These are phyloP conservation scores for Magnusiomyces suaveolens DNA, from an alignment of 1,139 yeast species.

Conservation along the genomic window DNA sequence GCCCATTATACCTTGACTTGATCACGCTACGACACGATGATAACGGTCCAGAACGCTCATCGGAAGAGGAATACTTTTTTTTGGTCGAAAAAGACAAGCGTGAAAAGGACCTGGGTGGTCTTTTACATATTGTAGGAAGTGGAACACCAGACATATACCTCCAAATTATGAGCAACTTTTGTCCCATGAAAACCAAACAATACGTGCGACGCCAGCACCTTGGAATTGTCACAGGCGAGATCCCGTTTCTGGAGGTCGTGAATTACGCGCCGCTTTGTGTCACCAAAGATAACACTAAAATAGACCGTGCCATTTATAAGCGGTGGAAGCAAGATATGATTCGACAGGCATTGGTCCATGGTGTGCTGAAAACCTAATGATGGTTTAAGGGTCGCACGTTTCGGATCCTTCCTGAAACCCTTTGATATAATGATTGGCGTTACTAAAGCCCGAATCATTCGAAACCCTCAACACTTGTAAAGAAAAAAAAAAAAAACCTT, in stretches of 20 bases:
- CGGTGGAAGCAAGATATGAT: constrained; percentile 14
- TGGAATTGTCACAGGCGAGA: constrained; percentile 9
- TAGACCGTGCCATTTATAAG: constrained; percentile 11
- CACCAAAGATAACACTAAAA: constrained; percentile 8
- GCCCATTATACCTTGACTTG: neutral
- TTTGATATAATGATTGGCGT: no score
- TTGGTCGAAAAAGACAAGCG: constrained; percentile 9
- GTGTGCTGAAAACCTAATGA: constrained; percentile 4
- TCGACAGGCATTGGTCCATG: constrained; percentile 3
- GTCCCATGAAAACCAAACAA: constrained; percentile 6
- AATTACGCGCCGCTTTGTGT: constrained; percentile 13
- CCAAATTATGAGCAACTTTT: constrained; percentile 8
- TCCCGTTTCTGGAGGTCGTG: constrained; percentile 7
- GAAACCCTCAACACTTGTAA: no score
- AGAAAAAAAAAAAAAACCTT: no score
- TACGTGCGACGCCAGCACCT: constrained; percentile 9
- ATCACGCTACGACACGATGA: neutral
- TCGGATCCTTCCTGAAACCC: no score
- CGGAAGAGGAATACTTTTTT: constrained; percentile 12
- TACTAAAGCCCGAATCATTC: no score
- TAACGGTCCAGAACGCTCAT: neutral
- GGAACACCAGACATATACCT: constrained; percentile 11
- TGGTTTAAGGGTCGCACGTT: no score
- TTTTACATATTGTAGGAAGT: constrained; percentile 13
- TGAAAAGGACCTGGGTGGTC: constrained; percentile 9